Evolutionary conservation across 2,329 filamentous ascomycete genomes (phyloP).

Genomic region (Lachnellula willkommii): DNA sequence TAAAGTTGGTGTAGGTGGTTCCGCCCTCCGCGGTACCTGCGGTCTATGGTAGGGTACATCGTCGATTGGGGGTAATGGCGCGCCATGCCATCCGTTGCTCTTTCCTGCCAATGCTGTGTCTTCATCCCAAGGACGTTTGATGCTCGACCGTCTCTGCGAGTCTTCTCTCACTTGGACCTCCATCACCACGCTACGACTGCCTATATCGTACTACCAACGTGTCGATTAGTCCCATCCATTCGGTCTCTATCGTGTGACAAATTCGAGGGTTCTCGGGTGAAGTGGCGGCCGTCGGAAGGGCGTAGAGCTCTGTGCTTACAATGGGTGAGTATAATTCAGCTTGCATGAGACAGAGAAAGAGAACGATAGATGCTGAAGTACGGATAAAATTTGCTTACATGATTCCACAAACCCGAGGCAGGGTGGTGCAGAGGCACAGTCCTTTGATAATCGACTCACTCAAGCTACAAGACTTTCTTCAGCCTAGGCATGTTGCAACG

Average conservation of each 20-base stretch:
- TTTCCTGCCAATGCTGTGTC: slow-evolving; percentile 12
- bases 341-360: not conserved
- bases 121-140: slow-evolving; percentile 30
- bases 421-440: slow-evolving; percentile 2
- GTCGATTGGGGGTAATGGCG: slow-evolving; percentile 25
- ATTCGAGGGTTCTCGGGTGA: not conserved
- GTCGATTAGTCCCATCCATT: slow-evolving; percentile 23
- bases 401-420: slow-evolving; percentile 11
- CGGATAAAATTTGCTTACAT: slow-evolving; percentile 20
- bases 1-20: slow-evolving; percentile 3
- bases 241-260: slow-evolving; percentile 30
- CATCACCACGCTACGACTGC: slow-evolving; percentile 27
- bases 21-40: slow-evolving; percentile 8
- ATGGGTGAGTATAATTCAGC: slow-evolving; percentile 8
- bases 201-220: slow-evolving; percentile 21
- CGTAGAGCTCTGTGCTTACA: slow-evolving; percentile 6
- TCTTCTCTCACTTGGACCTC: slow-evolving; percentile 27
- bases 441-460: not conserved
- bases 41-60: slow-evolving; percentile 13
- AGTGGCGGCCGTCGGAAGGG: slow-evolving; percentile 1
- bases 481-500: not conserved
- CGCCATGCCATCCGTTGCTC: slow-evolving; percentile 15
- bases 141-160: slow-evolving; percentile 24
- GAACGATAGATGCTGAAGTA: not conserved
- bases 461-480: not conserved